Percentiles rank a stretch among this genome's conserved stretches.
Conservation (phyloP, 1,284 basidiomycete genomes). For the Pseudozyma sp. region DNA sequence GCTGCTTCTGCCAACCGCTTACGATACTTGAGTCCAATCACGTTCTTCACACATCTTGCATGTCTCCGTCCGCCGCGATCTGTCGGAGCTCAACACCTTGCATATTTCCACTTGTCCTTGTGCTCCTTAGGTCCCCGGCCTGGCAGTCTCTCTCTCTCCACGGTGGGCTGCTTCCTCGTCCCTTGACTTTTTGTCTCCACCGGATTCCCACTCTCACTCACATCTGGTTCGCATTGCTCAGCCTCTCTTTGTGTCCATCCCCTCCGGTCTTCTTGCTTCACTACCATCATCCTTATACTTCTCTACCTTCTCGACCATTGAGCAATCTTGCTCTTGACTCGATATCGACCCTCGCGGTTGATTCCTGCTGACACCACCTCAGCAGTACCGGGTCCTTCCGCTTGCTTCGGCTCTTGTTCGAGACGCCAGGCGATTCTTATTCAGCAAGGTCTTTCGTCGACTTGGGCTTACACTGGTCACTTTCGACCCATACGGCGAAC, state of each 20-base stretch:
- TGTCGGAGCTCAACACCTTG: conserved; percentile 1
- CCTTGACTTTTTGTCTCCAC: neutral
- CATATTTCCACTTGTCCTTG: neutral
- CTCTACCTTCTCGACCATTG: neutral
- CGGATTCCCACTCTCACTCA: neutral
- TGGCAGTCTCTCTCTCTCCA: neutral
- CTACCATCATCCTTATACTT: conserved; percentile 6
- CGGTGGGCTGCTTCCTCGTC: neutral
- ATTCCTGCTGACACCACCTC: neutral
- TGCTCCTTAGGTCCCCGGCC: conserved; percentile 2
- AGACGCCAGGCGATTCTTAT: neutral
- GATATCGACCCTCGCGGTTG: neutral
- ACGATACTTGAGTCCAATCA: conserved; percentile 1
- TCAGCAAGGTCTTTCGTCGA: neutral
- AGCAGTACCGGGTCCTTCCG: neutral
- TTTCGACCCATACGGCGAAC: too few species aligned
- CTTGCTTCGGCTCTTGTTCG: neutral
- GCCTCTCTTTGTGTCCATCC: neutral
- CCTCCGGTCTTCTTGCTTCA: neutral
- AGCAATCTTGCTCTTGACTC: neutral
- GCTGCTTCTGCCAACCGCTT: neutral
- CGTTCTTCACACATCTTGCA: neutral
- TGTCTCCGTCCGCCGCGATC: neutral
- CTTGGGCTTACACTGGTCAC: too few species aligned
- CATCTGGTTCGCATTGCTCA: neutral